Evolutionary conservation across 176 grass and related monocot genomes (phyloP).

Genomic region (Zea luxurians): DNA sequence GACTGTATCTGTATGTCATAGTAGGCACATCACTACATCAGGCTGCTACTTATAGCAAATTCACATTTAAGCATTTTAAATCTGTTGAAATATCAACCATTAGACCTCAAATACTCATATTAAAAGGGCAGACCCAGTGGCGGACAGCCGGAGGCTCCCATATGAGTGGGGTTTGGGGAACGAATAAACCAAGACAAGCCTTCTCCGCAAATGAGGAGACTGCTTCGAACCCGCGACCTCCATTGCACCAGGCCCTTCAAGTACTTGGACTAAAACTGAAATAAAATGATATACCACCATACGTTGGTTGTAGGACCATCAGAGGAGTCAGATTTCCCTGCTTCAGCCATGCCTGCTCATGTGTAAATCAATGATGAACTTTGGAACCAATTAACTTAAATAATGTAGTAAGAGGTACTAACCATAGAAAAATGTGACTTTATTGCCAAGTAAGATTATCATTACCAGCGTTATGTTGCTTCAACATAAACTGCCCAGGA

Average conservation of each 20-base stretch:
- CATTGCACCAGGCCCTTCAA: no score
- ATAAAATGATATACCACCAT: neutral
- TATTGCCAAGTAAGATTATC: neutral
- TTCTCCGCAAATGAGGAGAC: no score
- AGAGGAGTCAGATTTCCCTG: constrained; percentile 37
- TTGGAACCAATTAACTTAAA: constrained; percentile 23
- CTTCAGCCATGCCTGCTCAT: constrained; percentile 33
- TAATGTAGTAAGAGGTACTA: neutral
- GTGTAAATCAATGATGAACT: neutral
- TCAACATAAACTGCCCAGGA: constrained; percentile 50
- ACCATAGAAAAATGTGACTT: neutral
- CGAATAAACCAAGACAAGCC: no score
- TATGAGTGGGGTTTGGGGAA: no score
- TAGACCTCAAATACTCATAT: neutral
- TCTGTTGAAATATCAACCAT: constrained; percentile 5
- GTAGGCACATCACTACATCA: neutral
- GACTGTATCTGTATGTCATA: neutral
- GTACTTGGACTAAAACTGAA: neutral
- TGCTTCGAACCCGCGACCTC: no score
- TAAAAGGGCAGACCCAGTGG: neutral
- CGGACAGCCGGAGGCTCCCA: no score
- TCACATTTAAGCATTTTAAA: neutral
- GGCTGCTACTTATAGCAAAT: neutral
- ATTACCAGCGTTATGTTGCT: constrained; percentile 38
- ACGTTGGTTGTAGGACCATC: constrained; percentile 39